Evolutionary conservation across 2,329 filamentous ascomycete species (phyloP).

Genomic region (Fusarium acutatum): DNA sequence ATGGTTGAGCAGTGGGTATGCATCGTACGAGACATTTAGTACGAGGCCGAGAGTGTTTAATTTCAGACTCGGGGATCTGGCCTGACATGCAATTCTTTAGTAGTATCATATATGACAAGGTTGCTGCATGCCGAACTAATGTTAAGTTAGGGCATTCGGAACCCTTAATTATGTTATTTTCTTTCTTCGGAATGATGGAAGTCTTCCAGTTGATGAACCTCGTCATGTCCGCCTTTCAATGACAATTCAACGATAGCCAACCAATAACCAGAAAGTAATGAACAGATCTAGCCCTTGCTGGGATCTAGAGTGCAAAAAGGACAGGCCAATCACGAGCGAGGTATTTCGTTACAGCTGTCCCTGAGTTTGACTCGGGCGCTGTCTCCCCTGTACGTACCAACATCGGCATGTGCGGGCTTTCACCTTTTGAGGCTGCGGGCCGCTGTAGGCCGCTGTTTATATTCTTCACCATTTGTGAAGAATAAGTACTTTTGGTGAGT

Average conservation of each 20-base stretch:
- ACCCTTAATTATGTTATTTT: neutral
- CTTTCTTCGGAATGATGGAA: neutral
- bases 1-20: constrained; percentile 25
- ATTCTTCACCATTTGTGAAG: neutral
- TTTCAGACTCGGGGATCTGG: constrained; percentile 3
- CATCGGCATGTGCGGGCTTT: constrained; percentile 2
- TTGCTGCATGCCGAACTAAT: neutral
- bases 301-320: neutral
- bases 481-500: neutral
- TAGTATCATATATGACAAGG: neutral
- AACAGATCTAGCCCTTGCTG: neutral
- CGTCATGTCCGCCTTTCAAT: neutral
- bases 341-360: constrained; percentile 34
- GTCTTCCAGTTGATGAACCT: neutral
- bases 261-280: neutral
- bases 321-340: constrained; percentile 25
- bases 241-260: neutral
- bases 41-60: constrained; percentile 8
- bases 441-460: constrained; percentile 8
- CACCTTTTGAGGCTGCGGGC: constrained; percentile 10
- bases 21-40: constrained; percentile 28
- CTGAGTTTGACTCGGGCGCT: constrained; percentile 31
- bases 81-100: neutral
- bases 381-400: constrained; percentile 14
- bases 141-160: neutral